These are phyloP conservation scores for Lentinula boryana DNA, from an alignment of 768 basidiomycete genomes.

Conservation along the genomic window DNA sequence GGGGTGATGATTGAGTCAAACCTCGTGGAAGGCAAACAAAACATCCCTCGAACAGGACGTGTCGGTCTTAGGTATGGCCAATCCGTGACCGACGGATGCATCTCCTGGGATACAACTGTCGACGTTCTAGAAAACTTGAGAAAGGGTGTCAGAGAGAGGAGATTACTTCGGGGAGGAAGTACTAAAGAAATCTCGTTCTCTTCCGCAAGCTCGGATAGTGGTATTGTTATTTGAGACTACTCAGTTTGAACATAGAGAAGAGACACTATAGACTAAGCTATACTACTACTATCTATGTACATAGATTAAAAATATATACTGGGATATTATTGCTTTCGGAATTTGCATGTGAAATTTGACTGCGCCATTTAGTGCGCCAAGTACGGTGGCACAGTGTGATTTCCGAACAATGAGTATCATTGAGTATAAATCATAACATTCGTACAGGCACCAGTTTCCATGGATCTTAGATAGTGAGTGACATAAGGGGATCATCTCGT, in stretches of 20 bases:
- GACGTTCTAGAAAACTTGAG: conserved; percentile 69
- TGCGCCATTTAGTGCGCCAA: no score
- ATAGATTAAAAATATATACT: no score
- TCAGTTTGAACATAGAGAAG: neutral
- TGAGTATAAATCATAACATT: neutral
- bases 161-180: neutral
- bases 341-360: no score
- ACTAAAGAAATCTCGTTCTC: neutral
- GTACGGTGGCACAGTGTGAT: no score
- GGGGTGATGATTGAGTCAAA: conserved; percentile 98
- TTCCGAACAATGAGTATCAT: neutral
- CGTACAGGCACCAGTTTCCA: neutral
- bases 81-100: conserved; percentile 89
- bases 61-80: conserved; percentile 68
- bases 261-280: neutral
- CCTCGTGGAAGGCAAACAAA: conserved; percentile 86
- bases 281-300: no score
- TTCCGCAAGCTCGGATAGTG: neutral
- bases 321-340: no score
- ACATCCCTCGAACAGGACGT: conserved; percentile 72
- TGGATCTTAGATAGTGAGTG: neutral
- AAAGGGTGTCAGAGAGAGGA: conserved; percentile 22
- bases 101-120: conserved; percentile 79
- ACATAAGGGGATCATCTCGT: neutral
- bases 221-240: neutral